phyloP scores from a whole-genome alignment of 352 stramenopile species.

The Elongisporangium prolatum region DNA sequence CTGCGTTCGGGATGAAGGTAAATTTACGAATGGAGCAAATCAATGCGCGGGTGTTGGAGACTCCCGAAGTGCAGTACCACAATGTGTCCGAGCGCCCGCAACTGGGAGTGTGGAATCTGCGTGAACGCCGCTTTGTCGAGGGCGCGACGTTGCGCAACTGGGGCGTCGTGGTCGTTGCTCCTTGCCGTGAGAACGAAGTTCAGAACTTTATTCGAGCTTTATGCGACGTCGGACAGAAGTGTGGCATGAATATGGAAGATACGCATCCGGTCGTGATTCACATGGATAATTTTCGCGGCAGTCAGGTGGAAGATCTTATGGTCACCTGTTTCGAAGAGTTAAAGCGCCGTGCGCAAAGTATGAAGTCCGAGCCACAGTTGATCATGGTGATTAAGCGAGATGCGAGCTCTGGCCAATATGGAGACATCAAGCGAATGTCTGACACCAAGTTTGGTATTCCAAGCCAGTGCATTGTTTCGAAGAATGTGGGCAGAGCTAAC shows the following conservation, averaged over 20 bases:
- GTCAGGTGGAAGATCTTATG: slow-evolving; percentile 58
- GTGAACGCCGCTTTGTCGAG: slow-evolving; percentile 63
- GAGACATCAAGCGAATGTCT: slow-evolving; percentile 68
- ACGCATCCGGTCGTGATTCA: slow-evolving; percentile 36
- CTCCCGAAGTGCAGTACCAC: slow-evolving; percentile 58
- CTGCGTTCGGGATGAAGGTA: slow-evolving; percentile 59
- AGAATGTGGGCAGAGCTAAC: slow-evolving; percentile 36
- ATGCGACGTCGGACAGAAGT: slow-evolving; percentile 25
- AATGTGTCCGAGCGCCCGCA: slow-evolving; percentile 56
- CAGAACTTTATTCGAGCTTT: slow-evolving; percentile 40
- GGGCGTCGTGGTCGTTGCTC: slow-evolving; percentile 48
- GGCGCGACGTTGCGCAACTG: slow-evolving; percentile 43
- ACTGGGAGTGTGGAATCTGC: slow-evolving; percentile 72
- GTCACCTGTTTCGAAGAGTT: slow-evolving; percentile 45
- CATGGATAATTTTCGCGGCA: slow-evolving; percentile 24
- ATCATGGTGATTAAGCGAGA: slow-evolving; percentile 59
- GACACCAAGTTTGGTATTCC: slow-evolving; percentile 65
- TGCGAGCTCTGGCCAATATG: slow-evolving; percentile 39
- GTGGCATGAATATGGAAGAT: slow-evolving; percentile 35
- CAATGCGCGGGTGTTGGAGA: slow-evolving; percentile 42
- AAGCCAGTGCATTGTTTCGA: slow-evolving; percentile 61
- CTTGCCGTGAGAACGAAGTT: slow-evolving; percentile 26
- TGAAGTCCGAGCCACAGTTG: slow-evolving; percentile 27
- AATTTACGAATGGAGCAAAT: slow-evolving; percentile 43
- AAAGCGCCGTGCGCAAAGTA: slow-evolving; percentile 15